These are phyloP conservation scores for Lunasporangiospora selenospora DNA, from an alignment of 192 early-diverging fungal genomes.

Conservation along the genomic window DNA sequence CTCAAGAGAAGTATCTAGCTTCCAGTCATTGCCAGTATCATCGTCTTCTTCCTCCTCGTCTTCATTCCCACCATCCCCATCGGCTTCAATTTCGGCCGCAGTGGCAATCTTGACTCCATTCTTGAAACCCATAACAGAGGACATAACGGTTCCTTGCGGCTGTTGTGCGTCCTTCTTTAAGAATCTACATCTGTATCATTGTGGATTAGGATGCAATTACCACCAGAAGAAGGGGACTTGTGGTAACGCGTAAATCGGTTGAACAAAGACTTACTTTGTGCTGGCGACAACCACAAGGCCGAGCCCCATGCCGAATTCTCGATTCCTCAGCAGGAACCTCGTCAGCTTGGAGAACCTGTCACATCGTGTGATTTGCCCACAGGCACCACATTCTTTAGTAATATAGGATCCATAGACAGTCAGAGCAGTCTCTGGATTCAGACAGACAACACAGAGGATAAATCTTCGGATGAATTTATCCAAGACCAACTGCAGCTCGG, in stretches of 20 bases:
- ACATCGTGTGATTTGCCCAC: constrained; percentile 52
- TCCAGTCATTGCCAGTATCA: constrained; percentile 77
- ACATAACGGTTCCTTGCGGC: constrained; percentile 53
- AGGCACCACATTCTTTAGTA: constrained; percentile 46
- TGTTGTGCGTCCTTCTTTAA: constrained; percentile 83
- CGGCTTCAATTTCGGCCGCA: constrained; percentile 21
- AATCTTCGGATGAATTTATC: constrained; percentile 95
- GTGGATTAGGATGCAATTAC: too few species aligned
- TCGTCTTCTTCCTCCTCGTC: constrained; percentile 65
- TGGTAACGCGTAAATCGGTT: too few species aligned
- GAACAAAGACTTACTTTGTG: constrained; percentile 25
- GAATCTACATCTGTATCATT: constrained; percentile 44
- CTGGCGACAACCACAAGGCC: constrained; percentile 13
- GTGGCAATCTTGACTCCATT: constrained; percentile 50
- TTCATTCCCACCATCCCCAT: constrained; percentile 54
- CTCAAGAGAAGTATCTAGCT: constrained; percentile 77
- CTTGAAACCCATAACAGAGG: constrained; percentile 54
- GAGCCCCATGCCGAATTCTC: constrained; percentile 35
- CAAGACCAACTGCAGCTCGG: constrained; percentile 56
- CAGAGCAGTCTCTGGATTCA: constrained; percentile 96
- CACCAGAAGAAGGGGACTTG: too few species aligned
- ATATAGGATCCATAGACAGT: constrained; percentile 34
- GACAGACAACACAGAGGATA: constrained; percentile 90
- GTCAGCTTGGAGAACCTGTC: constrained; percentile 54
- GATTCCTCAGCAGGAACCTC: constrained; percentile 35